Conservation (phyloP, 768 basidiomycete genomes). For the Boletus pseudopeckii region DNA sequence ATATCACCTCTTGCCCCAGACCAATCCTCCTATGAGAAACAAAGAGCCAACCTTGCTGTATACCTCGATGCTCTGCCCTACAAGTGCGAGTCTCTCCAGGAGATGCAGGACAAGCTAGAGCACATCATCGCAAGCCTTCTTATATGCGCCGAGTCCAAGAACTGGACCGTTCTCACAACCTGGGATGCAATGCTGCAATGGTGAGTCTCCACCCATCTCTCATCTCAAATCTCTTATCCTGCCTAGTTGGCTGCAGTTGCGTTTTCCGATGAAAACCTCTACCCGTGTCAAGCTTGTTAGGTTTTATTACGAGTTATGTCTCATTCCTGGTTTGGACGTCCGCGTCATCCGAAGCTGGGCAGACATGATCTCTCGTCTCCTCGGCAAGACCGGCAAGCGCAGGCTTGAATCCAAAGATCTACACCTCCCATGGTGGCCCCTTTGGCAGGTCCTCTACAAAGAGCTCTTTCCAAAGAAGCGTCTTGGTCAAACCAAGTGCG, state of each 20-base stretch:
- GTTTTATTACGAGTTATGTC: conserved; percentile 76
- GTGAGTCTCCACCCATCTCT: conserved; percentile 36
- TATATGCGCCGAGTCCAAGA: conserved; percentile 69
- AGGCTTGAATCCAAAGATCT: conserved; percentile 68
- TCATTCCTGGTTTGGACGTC: conserved; percentile 73
- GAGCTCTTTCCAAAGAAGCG: conserved; percentile 73
- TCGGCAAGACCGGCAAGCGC: conserved; percentile 64
- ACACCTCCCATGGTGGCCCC: conserved; percentile 66
- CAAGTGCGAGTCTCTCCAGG: conserved; percentile 63
- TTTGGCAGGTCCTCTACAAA: conserved; percentile 73
- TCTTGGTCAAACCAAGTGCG: conserved; percentile 57
- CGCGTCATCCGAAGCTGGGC: conserved; percentile 72
- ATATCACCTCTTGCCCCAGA: conserved; percentile 20
- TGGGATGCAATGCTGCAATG: conserved; percentile 84
- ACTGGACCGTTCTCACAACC: conserved; percentile 68
- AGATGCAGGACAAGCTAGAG: conserved; percentile 70
- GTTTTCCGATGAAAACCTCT: conserved; percentile 68
- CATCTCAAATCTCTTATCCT: conserved; percentile 4
- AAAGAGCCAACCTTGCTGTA: conserved; percentile 56
- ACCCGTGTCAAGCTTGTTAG: conserved; percentile 68
- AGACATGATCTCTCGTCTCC: conserved; percentile 70
- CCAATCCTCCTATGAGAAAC: conserved; percentile 49
- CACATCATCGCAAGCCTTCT: conserved; percentile 64
- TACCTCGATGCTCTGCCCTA: conserved; percentile 73
- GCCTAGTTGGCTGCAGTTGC: conserved; percentile 74